These are phyloP conservation scores for Carex parvula DNA, from an alignment of 176 grass and related monocot species.

Conservation along the genomic window DNA sequence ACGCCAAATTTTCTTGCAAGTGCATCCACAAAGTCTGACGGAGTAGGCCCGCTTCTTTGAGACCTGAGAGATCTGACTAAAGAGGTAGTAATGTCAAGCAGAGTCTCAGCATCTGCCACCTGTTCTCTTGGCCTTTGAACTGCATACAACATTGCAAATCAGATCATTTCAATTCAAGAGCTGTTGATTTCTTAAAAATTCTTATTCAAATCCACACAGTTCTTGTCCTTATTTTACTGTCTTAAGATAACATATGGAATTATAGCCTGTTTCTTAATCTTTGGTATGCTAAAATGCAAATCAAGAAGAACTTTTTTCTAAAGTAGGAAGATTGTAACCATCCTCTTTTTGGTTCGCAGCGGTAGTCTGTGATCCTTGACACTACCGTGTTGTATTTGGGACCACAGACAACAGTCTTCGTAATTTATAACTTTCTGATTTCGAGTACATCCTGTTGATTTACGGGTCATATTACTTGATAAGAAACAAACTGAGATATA, in stretches of 20 bases:
- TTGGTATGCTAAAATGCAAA: neutral
- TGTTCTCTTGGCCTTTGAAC: constrained; percentile 43
- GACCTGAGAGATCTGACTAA: constrained; percentile 22
- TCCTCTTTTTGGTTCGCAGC: neutral
- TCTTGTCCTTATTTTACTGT: neutral
- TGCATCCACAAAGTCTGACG: constrained; percentile 37
- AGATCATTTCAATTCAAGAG: neutral
- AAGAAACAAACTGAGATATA: neutral
- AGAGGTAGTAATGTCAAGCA: constrained; percentile 28
- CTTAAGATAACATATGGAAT: neutral
- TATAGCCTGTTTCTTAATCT: neutral
- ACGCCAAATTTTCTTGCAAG: constrained; percentile 28
- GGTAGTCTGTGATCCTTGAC: neutral
- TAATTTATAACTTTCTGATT: neutral
- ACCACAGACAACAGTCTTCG: neutral
- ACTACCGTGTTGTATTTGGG: neutral
- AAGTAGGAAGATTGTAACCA: neutral
- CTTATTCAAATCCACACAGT: neutral
- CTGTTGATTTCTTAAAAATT: neutral
- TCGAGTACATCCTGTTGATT: neutral
- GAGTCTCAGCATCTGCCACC: constrained; percentile 26
- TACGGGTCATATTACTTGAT: neutral
- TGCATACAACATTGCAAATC: constrained; percentile 3
- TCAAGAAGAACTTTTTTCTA: neutral
- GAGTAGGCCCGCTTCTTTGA: constrained; percentile 32